Percentiles rank a stretch among this genome's conserved stretches.
Conservation (phyloP, 352 stramenopile genomes). For the Globisporangium takayamanum region DNA sequence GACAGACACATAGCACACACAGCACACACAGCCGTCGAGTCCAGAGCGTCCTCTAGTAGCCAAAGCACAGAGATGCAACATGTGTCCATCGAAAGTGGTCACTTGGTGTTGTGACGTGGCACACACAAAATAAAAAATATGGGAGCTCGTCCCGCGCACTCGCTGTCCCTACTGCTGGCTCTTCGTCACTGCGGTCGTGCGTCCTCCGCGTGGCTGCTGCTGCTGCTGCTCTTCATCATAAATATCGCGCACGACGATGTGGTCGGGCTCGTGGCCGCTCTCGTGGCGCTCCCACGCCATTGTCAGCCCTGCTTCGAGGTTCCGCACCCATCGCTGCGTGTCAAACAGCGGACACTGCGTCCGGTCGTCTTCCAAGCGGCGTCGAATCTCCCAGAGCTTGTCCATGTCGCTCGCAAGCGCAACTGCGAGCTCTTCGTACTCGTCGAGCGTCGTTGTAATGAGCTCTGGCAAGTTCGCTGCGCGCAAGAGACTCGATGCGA, state of each 20-base stretch:
- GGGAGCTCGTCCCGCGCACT: background rate
- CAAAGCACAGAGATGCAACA: no score
- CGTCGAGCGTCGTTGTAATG: constrained; percentile 60
- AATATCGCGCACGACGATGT: constrained; percentile 80
- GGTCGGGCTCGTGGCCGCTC: constrained; percentile 47
- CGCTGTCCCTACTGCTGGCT: background rate
- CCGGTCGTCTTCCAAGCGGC: constrained; percentile 61
- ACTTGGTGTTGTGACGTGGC: no score
- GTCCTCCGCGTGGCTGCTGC: background rate
- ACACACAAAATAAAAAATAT: background rate
- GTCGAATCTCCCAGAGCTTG: constrained; percentile 68
- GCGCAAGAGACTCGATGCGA: constrained; percentile 83
- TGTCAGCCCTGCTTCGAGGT: constrained; percentile 76
- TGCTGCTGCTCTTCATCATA: constrained; percentile 26
- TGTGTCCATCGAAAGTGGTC: no score
- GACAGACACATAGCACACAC: background rate
- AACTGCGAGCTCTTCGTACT: constrained; percentile 91
- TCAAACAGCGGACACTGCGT: constrained; percentile 75
- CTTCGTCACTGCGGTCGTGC: background rate
- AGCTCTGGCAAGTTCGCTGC: constrained; percentile 76
- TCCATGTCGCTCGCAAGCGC: constrained; percentile 84
- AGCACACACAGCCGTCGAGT: no score
- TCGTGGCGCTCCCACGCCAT: constrained; percentile 76
- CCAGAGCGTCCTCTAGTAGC: no score
- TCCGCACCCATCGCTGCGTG: constrained; percentile 68